phyloP scores from a whole-genome alignment of 306 rosid species.

The Castanospermum australe region DNA sequence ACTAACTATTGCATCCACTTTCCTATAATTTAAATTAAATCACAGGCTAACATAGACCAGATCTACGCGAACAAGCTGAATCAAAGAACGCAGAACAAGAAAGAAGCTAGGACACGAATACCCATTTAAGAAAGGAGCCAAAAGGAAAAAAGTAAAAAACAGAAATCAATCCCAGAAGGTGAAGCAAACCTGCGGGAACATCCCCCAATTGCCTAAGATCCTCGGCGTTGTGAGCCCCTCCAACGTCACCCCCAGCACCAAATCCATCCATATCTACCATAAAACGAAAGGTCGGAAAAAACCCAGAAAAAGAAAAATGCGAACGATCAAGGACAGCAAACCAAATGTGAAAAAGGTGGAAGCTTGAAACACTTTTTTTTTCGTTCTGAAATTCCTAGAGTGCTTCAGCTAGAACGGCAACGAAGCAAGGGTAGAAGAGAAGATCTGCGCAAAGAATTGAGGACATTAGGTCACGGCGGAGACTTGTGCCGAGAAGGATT shows the following conservation, averaged over 20 bases:
- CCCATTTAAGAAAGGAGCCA: neutral
- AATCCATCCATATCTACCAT: slow-evolving; percentile 78
- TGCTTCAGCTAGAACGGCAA: slow-evolving; percentile 35
- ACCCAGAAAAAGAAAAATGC: slow-evolving; percentile 23
- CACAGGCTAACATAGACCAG: slow-evolving; percentile 21
- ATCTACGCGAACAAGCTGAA: slow-evolving; percentile 34
- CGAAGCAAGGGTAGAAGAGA: slow-evolving; percentile 19
- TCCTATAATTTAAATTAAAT: slow-evolving; percentile 1
- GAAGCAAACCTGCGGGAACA: slow-evolving; percentile 68
- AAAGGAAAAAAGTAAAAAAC: neutral
- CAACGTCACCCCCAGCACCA: slow-evolving; percentile 63
- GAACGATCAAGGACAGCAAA: slow-evolving; percentile 30
- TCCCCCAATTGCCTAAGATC: slow-evolving; percentile 60
- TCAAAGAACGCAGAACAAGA: neutral
- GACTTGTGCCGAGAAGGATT: neutral
- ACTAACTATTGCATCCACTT: neutral
- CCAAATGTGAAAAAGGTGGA: slow-evolving; percentile 19
- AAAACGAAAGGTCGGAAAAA: slow-evolving; percentile 18
- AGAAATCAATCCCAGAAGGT: neutral
- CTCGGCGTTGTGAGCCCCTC: slow-evolving; percentile 51
- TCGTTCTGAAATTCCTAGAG: slow-evolving; percentile 23
- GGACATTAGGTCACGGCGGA: slow-evolving; percentile 18
- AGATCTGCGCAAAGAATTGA: slow-evolving; percentile 47
- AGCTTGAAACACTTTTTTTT: slow-evolving; percentile 26
- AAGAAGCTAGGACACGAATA: neutral